Base-by-base conservation (phyloP, 345 rosid genomes). In the Nasturtium officinale region DNA sequence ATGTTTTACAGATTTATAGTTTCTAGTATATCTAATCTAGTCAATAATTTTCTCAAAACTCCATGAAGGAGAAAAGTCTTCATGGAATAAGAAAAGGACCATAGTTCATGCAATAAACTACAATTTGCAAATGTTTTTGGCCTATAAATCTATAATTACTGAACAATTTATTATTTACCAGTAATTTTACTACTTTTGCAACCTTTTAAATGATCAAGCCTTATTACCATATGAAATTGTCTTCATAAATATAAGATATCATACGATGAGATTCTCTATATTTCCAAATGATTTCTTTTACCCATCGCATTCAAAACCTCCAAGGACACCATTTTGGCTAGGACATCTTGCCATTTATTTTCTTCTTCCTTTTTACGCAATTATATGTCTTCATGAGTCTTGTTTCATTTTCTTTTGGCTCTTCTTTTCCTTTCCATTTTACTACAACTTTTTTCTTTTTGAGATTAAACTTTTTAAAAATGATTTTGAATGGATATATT, bases 241-340 rank as follows among this genome's bases (percentile, higher is more conserved):
- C 21, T 53, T 30, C 33, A 30, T 13, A 69, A 29, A 23, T 29
- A 57, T 9, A 7, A 35, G 8, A 46, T 46, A 58, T 59, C 48
- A 35, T 16, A 59, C 17, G 17, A 28, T 11, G 47, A 53, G 60
- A 10, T 37, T 50, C 51, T 26, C 6, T 35, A 12, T 25, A 9
- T 37, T 51, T 52, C 28, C 28, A 55, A 25, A 48, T 46, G 45
- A 32, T n/a, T n/a, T 58, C 12, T 45, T 32, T 18, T 50, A 71
- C 52, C 59, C 9, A 61, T 71, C 67, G 11, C 40, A 71, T 16
- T 60, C 74, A 9, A 59, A 70, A 59, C 67, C 35, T 47, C 28
- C 4, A n/a, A 60, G 11, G 51, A 60, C 42, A 60, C 30, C 67
- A 29, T 53, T 51, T 61, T 72, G 45, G 17, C 20, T 40, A 13